Evolutionary conservation across 2,329 filamentous ascomycete species (phyloP).

Genomic region (Paracamarosporium sp.): DNA sequence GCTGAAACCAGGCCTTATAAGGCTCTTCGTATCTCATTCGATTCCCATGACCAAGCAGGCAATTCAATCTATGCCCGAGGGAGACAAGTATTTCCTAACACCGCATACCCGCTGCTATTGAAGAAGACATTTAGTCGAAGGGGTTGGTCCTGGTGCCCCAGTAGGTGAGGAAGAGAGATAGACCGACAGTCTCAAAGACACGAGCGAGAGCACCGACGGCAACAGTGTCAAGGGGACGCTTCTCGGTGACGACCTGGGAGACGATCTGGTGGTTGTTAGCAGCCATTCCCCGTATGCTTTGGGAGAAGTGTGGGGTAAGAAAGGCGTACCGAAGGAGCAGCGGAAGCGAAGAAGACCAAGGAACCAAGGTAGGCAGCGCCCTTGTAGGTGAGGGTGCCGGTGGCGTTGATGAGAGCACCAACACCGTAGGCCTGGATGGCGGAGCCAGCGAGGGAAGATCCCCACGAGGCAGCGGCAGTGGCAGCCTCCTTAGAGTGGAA

Average conservation of each 20-base stretch:
- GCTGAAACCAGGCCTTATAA: slow-evolving; percentile 21
- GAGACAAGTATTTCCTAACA: slow-evolving; percentile 24
- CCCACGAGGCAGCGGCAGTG: slow-evolving; percentile 86
- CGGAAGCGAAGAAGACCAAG: slow-evolving; percentile 89
- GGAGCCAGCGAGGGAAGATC: slow-evolving; percentile 80
- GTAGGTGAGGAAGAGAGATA: slow-evolving; percentile 92
- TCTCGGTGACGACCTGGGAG: slow-evolving; percentile 86
- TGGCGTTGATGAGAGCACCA: slow-evolving; percentile 85
- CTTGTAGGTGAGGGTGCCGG: slow-evolving; percentile 94
- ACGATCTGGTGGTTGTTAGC: slow-evolving; percentile 69
- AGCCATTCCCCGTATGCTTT: background rate
- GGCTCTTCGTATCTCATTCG: slow-evolving; percentile 31
- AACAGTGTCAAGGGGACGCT: slow-evolving; percentile 88
- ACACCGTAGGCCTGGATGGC: slow-evolving; percentile 90
- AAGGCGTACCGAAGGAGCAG: slow-evolving; percentile 79
- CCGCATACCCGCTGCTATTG: slow-evolving; percentile 18
- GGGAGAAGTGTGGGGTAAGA: too few species aligned
- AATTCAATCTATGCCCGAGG: slow-evolving; percentile 36
- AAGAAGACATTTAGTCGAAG: slow-evolving; percentile 69
- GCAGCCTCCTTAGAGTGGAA: slow-evolving; percentile 90
- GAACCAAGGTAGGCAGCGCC: slow-evolving; percentile 91
- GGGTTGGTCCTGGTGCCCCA: slow-evolving; percentile 96
- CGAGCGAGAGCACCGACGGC: slow-evolving; percentile 84
- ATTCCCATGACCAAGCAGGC: slow-evolving; percentile 25
- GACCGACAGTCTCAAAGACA: slow-evolving; percentile 89